Percentiles rank a stretch among this genome's conserved stretches.
These are phyloP conservation scores for Stachybotrys echinatus DNA, from an alignment of 2,329 filamentous ascomycete species.

Conservation along the genomic window DNA sequence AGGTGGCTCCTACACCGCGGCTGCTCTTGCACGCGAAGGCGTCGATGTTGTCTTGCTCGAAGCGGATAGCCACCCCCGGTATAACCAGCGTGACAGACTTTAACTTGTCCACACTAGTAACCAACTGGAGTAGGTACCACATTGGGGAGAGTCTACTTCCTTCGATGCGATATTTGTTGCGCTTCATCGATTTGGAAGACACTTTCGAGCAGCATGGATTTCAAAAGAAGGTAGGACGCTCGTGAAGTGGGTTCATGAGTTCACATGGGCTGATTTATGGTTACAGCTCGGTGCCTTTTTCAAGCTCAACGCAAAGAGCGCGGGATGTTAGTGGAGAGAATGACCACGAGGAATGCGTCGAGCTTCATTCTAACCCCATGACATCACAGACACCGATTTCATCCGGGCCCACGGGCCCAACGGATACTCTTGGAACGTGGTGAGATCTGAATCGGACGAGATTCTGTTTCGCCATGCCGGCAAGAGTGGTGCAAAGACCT, in stretches of 20 bases:
- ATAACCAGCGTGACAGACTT: slow-evolving; percentile 6
- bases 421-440: slow-evolving; percentile 37
- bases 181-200: slow-evolving; percentile 36
- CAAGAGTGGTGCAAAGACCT: slow-evolving; percentile 30
- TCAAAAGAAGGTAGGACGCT: slow-evolving; percentile 20
- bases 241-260: too few relatives aligned
- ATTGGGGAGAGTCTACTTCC: slow-evolving; percentile 31
- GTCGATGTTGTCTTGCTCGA: slow-evolving; percentile 38
- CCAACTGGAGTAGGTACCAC: slow-evolving; percentile 27
- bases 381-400: slow-evolving; percentile 34
- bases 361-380: not conserved
- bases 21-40: slow-evolving; percentile 37
- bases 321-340: slow-evolving; percentile 22
- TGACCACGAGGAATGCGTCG: not conserved
- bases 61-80: slow-evolving; percentile 35
- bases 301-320: slow-evolving; percentile 26
- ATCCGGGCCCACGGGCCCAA: slow-evolving; percentile 29
- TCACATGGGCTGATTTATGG: too few relatives aligned
- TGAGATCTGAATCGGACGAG: slow-evolving; percentile 40
- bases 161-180: slow-evolving; percentile 34
- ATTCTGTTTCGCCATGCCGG: slow-evolving; percentile 37
- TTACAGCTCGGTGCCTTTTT: slow-evolving; percentile 33
- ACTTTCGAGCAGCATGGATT: slow-evolving; percentile 36
- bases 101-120: too few relatives aligned
- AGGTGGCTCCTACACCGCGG: slow-evolving; percentile 37